phyloP scores from a whole-genome alignment of 2,329 filamentous ascomycete species.

The Apiospora saccharicola region DNA sequence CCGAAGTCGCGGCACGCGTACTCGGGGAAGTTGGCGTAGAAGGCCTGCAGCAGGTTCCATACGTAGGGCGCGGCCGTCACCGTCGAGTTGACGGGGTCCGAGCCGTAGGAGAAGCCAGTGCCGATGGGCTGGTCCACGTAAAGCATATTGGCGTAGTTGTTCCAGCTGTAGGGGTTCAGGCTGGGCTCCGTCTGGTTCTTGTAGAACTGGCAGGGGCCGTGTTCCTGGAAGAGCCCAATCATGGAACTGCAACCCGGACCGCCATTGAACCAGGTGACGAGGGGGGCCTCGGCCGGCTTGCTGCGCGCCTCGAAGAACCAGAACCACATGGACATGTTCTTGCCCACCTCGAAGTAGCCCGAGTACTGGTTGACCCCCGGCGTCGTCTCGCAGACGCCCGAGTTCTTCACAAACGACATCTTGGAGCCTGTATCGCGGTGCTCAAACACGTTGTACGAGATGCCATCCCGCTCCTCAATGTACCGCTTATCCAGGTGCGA shows the following conservation, averaged over 20 bases:
- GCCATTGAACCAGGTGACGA: slow-evolving; percentile 49
- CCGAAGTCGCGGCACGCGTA: slow-evolving; percentile 66
- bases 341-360: slow-evolving; percentile 57
- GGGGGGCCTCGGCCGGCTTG: slow-evolving; percentile 41
- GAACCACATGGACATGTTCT: slow-evolving; percentile 52
- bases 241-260: slow-evolving; percentile 50
- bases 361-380: slow-evolving; percentile 58
- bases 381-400: slow-evolving; percentile 59
- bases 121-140: slow-evolving; percentile 49
- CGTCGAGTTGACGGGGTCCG: slow-evolving; percentile 48
- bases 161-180: slow-evolving; percentile 53
- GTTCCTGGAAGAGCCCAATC: slow-evolving; percentile 51
- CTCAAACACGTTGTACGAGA: slow-evolving; percentile 53
- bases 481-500: slow-evolving; percentile 30
- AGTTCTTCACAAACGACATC: slow-evolving; percentile 58
- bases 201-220: slow-evolving; percentile 53
- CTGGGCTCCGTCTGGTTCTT: slow-evolving; percentile 45
- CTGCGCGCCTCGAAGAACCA: slow-evolving; percentile 50
- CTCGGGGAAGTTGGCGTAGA: slow-evolving; percentile 68
- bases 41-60: slow-evolving; percentile 67
- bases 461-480: slow-evolving; percentile 31
- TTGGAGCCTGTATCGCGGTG: slow-evolving; percentile 54
- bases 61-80: slow-evolving; percentile 55
- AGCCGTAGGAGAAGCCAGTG: slow-evolving; percentile 51
- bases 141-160: slow-evolving; percentile 52